phyloP scores from a whole-genome alignment of 1,139 yeast species.

The Yamadazyma triangularis region DNA sequence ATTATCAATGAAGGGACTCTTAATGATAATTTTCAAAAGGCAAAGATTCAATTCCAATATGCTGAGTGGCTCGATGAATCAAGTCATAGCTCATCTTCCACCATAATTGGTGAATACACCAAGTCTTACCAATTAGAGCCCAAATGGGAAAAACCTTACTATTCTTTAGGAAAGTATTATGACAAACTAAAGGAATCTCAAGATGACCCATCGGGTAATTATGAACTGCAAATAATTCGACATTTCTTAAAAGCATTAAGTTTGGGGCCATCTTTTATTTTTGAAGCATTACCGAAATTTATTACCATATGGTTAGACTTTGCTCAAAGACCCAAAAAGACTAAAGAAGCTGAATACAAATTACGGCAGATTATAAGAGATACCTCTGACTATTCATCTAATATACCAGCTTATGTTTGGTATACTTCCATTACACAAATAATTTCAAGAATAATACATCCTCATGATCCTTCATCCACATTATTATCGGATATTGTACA shows the following conservation, averaged over 20 bases:
- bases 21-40: conserved; percentile 18
- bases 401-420: conserved; percentile 65
- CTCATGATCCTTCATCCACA: conserved; percentile 52
- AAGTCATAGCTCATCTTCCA: conserved; percentile 75
- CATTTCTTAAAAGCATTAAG: conserved; percentile 66
- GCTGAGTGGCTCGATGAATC: conserved; percentile 89
- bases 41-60: conserved; percentile 65
- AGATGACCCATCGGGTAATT: conserved; percentile 51
- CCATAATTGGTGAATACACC: conserved; percentile 66
- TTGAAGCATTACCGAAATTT: conserved; percentile 85
- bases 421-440: conserved; percentile 85
- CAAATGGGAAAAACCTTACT: conserved; percentile 76
- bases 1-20: conserved; percentile 17
- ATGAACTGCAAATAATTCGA: conserved; percentile 61
- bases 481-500: conserved; percentile 55
- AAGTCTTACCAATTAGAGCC: conserved; percentile 55
- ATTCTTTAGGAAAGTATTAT: conserved; percentile 74
- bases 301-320: conserved; percentile 91
- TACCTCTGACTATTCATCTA: conserved; percentile 42
- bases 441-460: conserved; percentile 71
- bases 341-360: conserved; percentile 33
- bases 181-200: conserved; percentile 69
- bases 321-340: conserved; percentile 35
- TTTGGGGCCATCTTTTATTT: conserved; percentile 64
- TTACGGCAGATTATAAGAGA: conserved; percentile 49